These are phyloP conservation scores for Aphanomyces cochlioides DNA, from an alignment of 352 stramenopile genomes.

Conservation along the genomic window DNA sequence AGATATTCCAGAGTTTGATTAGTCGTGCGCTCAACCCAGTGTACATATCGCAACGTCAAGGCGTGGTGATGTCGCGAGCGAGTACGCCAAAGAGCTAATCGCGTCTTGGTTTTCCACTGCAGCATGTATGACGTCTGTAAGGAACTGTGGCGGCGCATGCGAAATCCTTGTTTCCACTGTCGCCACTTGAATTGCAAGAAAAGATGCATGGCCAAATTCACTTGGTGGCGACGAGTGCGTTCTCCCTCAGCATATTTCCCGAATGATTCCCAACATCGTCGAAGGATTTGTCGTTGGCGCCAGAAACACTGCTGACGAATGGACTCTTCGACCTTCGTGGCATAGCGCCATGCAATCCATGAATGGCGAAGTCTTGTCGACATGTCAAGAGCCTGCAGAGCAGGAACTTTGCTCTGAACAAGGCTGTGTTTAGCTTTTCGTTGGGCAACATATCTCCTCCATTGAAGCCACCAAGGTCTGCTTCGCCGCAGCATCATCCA, in stretches of 20 bases:
- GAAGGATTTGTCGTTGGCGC: neutral
- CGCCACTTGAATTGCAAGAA: neutral
- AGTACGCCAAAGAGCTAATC: neutral
- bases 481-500: conserved; percentile 15
- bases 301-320: neutral
- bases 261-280: neutral
- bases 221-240: neutral
- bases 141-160: neutral
- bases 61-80: neutral
- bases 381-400: neutral
- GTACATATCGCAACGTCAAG: neutral
- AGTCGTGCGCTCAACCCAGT: neutral
- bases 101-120: conserved; percentile 8
- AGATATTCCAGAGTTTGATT: neutral
- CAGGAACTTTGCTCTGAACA: neutral
- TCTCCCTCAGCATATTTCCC: neutral
- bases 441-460: conserved; percentile 8
- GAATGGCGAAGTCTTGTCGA: neutral
- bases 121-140: conserved; percentile 11
- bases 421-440: neutral
- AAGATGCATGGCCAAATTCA: conserved; percentile 4
- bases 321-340: neutral
- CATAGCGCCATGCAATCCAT: neutral
- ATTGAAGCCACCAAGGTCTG: neutral
- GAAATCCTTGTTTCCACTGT: conserved; percentile 9